A percentile compares a stretch with the other conserved stretches of the same genome.
These are phyloP conservation scores for Mycena vitilis DNA, from an alignment of 768 basidiomycete species.

Conservation along the genomic window DNA sequence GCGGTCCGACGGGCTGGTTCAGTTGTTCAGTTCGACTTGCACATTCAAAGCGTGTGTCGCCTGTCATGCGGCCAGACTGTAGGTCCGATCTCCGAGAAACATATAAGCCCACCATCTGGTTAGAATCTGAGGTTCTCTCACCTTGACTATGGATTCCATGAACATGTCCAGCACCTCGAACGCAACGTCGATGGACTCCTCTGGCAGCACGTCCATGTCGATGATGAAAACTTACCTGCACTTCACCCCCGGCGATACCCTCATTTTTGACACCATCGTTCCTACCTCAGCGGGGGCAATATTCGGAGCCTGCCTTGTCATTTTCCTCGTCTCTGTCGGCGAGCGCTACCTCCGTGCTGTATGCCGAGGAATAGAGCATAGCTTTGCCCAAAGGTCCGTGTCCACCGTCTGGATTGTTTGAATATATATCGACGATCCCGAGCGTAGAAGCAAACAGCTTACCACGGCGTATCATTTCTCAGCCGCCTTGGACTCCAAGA, in stretches of 20 bases:
- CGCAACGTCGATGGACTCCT: constrained; percentile 23
- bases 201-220: constrained; percentile 41
- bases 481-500: not conserved
- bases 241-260: constrained; percentile 70
- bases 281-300: constrained; percentile 79
- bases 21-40: constrained; percentile 3
- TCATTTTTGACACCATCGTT: constrained; percentile 75
- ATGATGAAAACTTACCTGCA: constrained; percentile 80
- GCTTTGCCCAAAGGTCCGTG: constrained; percentile 18
- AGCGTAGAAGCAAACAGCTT: constrained; percentile 19
- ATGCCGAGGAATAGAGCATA: constrained; percentile 16
- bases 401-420: not conserved
- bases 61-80: no score
- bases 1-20: constrained; percentile 5
- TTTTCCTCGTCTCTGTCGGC: constrained; percentile 74
- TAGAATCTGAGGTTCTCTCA: not conserved
- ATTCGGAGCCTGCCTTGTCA: constrained; percentile 78
- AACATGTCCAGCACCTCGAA: constrained; percentile 24
- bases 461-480: constrained; percentile 11
- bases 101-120: no score
- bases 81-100: not conserved
- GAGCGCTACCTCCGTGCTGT: constrained; percentile 68
- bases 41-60: no score
- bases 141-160: constrained; percentile 24
- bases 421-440: not conserved